phyloP scores from a whole-genome alignment of 2,329 filamentous ascomycete genomes.

The Trichoderma gracile region DNA sequence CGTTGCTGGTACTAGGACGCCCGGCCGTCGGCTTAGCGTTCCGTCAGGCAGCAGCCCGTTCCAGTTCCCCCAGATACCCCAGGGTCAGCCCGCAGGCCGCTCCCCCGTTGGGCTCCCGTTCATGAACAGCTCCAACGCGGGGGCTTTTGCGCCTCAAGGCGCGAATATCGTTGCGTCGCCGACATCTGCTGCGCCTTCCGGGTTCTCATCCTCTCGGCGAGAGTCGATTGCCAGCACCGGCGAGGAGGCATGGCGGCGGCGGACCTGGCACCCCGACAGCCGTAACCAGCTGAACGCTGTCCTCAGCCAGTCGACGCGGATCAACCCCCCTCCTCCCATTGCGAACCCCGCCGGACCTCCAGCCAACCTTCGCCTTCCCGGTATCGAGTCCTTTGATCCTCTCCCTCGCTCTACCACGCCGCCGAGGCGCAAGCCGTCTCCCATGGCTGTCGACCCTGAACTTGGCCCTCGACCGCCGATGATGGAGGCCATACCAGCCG shows the following conservation, averaged over 20 bases:
- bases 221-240: slow-evolving; percentile 63
- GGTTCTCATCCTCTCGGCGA: slow-evolving; percentile 59
- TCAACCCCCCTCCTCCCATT: slow-evolving; percentile 53
- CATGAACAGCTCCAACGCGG: slow-evolving; percentile 55
- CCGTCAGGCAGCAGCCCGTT: slow-evolving; percentile 76
- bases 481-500: slow-evolving; percentile 38
- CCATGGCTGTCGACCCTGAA: slow-evolving; percentile 72
- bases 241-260: slow-evolving; percentile 77
- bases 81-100: slow-evolving; percentile 56
- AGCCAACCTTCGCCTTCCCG: slow-evolving; percentile 70
- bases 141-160: slow-evolving; percentile 57
- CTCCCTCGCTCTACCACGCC: slow-evolving; percentile 65
- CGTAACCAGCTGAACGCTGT: slow-evolving; percentile 73
- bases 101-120: slow-evolving; percentile 56
- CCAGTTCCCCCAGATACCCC: slow-evolving; percentile 53
- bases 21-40: slow-evolving; percentile 76
- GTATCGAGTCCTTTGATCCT: slow-evolving; percentile 89
- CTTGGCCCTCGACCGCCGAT: slow-evolving; percentile 39
- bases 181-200: slow-evolving; percentile 58
- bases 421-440: slow-evolving; percentile 65
- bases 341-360: slow-evolving; percentile 53
- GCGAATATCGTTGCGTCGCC: slow-evolving; percentile 66
- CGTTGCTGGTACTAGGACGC: slow-evolving; percentile 60
- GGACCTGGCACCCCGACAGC: slow-evolving; percentile 89
- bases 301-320: slow-evolving; percentile 65